phyloP scores from a whole-genome alignment of 352 stramenopile species.

The Proteromonas lacertae region DNA sequence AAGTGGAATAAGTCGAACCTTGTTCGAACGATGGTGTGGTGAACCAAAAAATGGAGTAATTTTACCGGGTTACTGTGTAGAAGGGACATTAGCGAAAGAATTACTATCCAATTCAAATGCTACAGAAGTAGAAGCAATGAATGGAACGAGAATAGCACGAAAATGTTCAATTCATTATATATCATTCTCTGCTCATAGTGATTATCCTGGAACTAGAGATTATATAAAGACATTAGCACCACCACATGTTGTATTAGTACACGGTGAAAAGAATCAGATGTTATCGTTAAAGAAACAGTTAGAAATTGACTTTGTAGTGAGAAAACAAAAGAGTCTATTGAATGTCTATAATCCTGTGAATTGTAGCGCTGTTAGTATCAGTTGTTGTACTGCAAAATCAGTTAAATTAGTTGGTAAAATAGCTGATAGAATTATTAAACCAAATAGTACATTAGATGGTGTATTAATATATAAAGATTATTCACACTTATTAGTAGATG shows the following conservation, averaged over 20 bases:
- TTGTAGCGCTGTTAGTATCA: no score
- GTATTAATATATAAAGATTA: no score
- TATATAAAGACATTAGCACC: conserved; percentile 67
- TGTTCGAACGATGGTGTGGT: conserved; percentile 85
- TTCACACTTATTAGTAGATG: no score
- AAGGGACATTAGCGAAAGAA: conserved; percentile 86
- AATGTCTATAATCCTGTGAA: no score
- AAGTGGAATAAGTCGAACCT: conserved; percentile 68
- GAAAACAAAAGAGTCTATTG: no score
- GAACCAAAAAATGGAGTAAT: conserved; percentile 91
- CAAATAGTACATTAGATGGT: no score
- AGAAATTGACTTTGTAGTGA: conserved; percentile 44
- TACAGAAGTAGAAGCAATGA: conserved; percentile 75
- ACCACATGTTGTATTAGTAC: conserved; percentile 37
- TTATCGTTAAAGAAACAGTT: conserved; percentile 62
- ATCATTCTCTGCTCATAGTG: conserved; percentile 78
- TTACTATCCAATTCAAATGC: no score
- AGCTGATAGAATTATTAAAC: no score
- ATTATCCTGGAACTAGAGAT: conserved; percentile 73
- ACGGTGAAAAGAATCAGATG: conserved; percentile 92
- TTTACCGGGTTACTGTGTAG: conserved; percentile 90
- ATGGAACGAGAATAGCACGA: conserved; percentile 55
- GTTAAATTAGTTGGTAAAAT: no score
- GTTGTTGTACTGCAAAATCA: no score
- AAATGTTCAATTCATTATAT: conserved; percentile 81